phyloP scores from a whole-genome alignment of 371 early-diverging fungal species.

The Lichtheimia ramosa region DNA sequence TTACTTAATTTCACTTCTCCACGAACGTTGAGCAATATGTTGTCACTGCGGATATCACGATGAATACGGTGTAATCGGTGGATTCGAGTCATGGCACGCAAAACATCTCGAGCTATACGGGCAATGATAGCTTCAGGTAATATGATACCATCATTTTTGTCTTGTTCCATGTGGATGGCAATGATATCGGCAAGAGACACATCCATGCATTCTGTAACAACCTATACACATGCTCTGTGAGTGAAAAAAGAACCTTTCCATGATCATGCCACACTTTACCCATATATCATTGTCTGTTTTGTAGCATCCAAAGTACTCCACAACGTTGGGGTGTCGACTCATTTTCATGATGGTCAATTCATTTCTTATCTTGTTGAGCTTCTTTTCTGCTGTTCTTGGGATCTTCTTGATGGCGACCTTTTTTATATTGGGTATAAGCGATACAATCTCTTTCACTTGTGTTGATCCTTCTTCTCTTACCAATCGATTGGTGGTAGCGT shows the following conservation, averaged over 20 bases:
- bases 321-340: conserved; percentile 70
- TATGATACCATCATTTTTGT: conserved; percentile 20
- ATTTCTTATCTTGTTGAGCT: conserved; percentile 66
- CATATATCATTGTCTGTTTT: conserved; percentile 57
- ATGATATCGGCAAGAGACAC: conserved; percentile 74
- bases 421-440: not conserved
- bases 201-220: conserved; percentile 82
- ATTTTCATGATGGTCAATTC: conserved; percentile 72
- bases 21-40: conserved; percentile 66
- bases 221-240: conserved; percentile 28
- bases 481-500: conserved; percentile 44
- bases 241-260: not conserved
- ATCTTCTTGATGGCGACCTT: conserved; percentile 76
- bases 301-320: conserved; percentile 70
- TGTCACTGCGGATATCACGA: conserved; percentile 90
- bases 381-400: conserved; percentile 55
- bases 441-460: too few species aligned
- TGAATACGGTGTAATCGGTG: conserved; percentile 92
- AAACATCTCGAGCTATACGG: conserved; percentile 71
- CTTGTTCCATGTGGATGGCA: conserved; percentile 51
- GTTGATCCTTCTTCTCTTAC: conserved; percentile 8
- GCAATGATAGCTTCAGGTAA: conserved; percentile 67
- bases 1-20: conserved; percentile 63
- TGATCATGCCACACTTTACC: conserved; percentile 19
- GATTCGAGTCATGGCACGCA: conserved; percentile 86